Conservation (phyloP, 495 filamentous ascomycete genomes). For the Penicillium cinerascens region DNA sequence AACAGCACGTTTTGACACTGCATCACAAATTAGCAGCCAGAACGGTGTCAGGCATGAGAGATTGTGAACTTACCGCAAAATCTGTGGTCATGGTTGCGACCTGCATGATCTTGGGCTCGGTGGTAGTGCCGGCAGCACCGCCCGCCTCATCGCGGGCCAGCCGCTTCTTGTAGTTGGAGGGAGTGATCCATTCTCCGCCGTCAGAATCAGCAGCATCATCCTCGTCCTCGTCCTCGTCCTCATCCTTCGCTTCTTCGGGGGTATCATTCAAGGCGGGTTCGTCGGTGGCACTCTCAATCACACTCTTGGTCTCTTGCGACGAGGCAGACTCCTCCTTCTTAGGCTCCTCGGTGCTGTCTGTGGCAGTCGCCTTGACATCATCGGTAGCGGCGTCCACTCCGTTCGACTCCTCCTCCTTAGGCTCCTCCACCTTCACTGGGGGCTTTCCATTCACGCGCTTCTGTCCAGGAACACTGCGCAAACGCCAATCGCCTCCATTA, state of each 20-base stretch:
- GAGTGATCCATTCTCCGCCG: constrained; percentile 89
- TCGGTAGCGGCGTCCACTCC: constrained; percentile 33
- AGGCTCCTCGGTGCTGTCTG: constrained; percentile 13
- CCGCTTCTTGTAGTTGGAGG: constrained; percentile 82
- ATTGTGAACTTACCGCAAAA: constrained; percentile 64
- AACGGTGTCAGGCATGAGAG: background rate
- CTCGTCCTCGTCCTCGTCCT: constrained; percentile 32
- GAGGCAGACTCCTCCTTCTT: constrained; percentile 14
- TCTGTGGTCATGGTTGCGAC: constrained; percentile 88
- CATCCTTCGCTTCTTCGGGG: constrained; percentile 24
- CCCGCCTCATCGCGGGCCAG: constrained; percentile 62
- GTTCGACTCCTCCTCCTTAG: constrained; percentile 25
- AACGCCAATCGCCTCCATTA: constrained; percentile 77
- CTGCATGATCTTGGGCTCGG: constrained; percentile 62
- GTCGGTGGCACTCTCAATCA: constrained; percentile 1
- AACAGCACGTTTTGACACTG: constrained; percentile 83
- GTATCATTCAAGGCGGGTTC: constrained; percentile 1
- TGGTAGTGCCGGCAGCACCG: constrained; percentile 37
- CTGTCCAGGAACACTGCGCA: constrained; percentile 74
- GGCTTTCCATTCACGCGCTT: constrained; percentile 69
- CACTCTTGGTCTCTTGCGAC: constrained; percentile 2
- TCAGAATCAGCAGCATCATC: constrained; percentile 57
- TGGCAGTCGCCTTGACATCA: constrained; percentile 23
- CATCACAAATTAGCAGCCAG: constrained; percentile 2
- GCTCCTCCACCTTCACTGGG: constrained; percentile 42